Conservation (phyloP, 139 green algal genomes). For the Chlorella sp. region DNA sequence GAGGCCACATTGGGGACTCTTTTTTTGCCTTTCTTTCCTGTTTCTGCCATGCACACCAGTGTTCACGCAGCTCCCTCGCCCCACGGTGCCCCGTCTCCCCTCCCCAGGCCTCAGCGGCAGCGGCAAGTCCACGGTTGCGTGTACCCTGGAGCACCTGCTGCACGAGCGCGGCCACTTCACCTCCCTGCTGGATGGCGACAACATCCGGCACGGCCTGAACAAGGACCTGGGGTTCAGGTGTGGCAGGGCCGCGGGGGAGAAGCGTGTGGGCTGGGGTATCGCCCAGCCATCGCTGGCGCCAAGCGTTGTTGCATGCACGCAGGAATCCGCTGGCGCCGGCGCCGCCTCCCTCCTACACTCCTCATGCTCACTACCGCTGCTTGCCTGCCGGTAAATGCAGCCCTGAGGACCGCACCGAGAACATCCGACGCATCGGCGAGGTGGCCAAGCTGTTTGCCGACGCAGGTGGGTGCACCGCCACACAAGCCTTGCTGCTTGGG, state of each 20-base stretch:
- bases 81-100: not conserved
- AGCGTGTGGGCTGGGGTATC: not conserved
- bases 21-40: too few species aligned
- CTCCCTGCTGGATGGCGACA: slow-evolving; percentile 95
- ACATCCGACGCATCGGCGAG: slow-evolving; percentile 96
- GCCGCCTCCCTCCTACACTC: not conserved
- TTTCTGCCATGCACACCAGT: too few species aligned
- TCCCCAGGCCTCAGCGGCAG: slow-evolving; percentile 76
- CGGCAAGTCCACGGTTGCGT: slow-evolving; percentile 80
- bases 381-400: not conserved
- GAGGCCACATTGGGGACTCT: too few species aligned
- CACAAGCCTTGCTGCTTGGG: too few species aligned
- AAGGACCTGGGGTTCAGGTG: slow-evolving; percentile 93
- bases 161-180: slow-evolving; percentile 78
- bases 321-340: not conserved
- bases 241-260: not conserved
- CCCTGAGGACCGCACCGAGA: slow-evolving; percentile 88
- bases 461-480: slow-evolving; percentile 18
- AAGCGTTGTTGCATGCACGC: not conserved
- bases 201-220: slow-evolving; percentile 95
- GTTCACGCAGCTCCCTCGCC: too few species aligned
- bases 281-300: not conserved
- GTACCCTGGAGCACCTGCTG: slow-evolving; percentile 86
- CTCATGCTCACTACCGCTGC: not conserved
- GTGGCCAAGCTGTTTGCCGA: slow-evolving; percentile 95